Conservation (phyloP, 1,284 basidiomycete species). For the Sutorius eximius region DNA sequence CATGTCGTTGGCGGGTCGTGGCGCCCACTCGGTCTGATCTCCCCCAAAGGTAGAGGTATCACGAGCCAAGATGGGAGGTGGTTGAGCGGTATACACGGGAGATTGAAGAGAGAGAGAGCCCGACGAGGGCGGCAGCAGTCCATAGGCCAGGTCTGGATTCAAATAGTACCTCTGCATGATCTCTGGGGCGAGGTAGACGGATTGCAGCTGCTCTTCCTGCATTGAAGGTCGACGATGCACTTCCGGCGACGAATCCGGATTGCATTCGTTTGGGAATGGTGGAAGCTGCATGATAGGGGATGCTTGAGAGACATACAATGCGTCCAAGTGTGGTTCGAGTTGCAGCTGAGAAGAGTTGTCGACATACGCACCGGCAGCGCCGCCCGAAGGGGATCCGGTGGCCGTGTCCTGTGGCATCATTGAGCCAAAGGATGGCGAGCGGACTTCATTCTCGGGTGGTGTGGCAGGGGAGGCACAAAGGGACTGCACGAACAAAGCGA, state of each 20-base stretch:
- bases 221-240: slow-evolving; percentile 16
- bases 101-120: slow-evolving; percentile 18
- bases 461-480: slow-evolving; percentile 38
- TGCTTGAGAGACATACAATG: slow-evolving; percentile 27
- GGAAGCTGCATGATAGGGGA: slow-evolving; percentile 18
- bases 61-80: slow-evolving; percentile 10
- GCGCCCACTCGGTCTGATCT: slow-evolving; percentile 15
- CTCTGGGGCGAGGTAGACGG: slow-evolving; percentile 27
- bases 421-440: slow-evolving; percentile 4
- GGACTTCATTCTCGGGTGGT: slow-evolving; percentile 6
- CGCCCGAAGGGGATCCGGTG: slow-evolving; percentile 3
- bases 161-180: slow-evolving; percentile 26
- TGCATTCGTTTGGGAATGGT: slow-evolving; percentile 19
- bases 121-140: slow-evolving; percentile 4
- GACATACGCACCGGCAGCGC: slow-evolving; percentile 9
- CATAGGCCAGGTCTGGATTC: slow-evolving; percentile 20
- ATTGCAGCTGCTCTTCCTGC: slow-evolving; percentile 27
- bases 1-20: slow-evolving; percentile 18
- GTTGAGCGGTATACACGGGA: slow-evolving; percentile 24
- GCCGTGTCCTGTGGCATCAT: slow-evolving; percentile 3
- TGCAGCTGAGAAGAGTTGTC: slow-evolving; percentile 8
- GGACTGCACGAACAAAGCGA: slow-evolving; percentile 37
- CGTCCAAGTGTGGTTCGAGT: slow-evolving; percentile 19
- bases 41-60: slow-evolving; percentile 19
- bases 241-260: slow-evolving; percentile 17